Percentiles rank a stretch among this genome's conserved stretches.
These are phyloP conservation scores for Coniosporium apollinis DNA, from an alignment of 495 filamentous ascomycete genomes.

Conservation along the genomic window DNA sequence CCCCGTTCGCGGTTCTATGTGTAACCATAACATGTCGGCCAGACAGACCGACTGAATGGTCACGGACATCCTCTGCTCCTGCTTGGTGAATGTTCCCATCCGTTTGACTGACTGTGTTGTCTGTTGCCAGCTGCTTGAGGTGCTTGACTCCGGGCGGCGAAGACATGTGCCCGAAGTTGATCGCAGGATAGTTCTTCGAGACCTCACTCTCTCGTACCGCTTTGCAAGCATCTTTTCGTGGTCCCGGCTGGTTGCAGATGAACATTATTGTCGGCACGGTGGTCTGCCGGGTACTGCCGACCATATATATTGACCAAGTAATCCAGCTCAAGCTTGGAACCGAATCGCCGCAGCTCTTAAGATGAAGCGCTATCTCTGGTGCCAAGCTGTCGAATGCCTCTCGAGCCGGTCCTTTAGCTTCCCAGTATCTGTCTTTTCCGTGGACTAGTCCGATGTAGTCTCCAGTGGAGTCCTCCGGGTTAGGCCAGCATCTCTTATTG, in stretches of 20 bases:
- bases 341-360: too few relatives aligned
- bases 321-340: too few relatives aligned
- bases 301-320: too few relatives aligned
- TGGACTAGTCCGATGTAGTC: neutral
- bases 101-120: neutral
- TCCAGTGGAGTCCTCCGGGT: neutral
- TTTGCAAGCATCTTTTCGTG: neutral
- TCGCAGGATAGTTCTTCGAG: neutral
- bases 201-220: neutral
- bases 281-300: constrained; percentile 1
- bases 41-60: too few relatives aligned
- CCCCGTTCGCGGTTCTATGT: too few relatives aligned
- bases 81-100: neutral
- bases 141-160: neutral
- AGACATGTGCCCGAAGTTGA: neutral
- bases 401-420: neutral
- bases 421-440: constrained; percentile 1
- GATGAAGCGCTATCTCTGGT: too few relatives aligned
- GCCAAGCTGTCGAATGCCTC: too few relatives aligned
- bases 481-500: neutral
- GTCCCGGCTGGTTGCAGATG: neutral
- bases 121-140: neutral
- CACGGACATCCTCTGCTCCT: too few relatives aligned
- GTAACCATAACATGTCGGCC: too few relatives aligned
- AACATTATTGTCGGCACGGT: neutral